Evolutionary conservation across 805 yeast genomes (phyloP).

Genomic region (Hanseniaspora valbyensis): DNA sequence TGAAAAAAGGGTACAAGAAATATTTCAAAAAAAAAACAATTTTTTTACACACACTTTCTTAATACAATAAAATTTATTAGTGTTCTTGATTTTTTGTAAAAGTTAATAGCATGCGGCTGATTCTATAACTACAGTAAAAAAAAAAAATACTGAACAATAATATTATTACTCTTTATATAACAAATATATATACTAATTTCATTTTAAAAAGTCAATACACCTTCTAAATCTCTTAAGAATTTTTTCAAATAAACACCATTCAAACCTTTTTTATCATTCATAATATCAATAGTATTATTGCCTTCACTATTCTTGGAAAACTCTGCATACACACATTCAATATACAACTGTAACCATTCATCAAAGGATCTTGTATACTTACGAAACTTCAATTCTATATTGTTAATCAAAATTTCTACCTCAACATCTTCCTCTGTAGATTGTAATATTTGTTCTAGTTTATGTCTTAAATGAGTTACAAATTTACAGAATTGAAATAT

Average conservation of each 20-base stretch:
- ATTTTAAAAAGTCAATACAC: not conserved
- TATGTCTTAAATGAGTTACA: conserved; percentile 29
- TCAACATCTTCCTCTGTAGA: not conserved
- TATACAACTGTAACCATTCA: conserved; percentile 40
- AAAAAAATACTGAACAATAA: too few relatives aligned
- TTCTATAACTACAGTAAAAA: too few relatives aligned
- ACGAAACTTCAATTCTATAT: conserved; percentile 19
- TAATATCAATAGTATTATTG: conserved; percentile 16
- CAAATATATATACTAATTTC: too few relatives aligned
- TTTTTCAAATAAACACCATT: conserved; percentile 5
- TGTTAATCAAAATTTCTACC: not conserved
- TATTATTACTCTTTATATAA: too few relatives aligned
- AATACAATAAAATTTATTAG: too few relatives aligned
- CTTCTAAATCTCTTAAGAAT: conserved; percentile 9
- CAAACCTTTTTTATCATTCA: not conserved
- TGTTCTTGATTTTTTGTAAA: too few relatives aligned
- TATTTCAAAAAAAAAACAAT: too few relatives aligned
- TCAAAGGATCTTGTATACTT: conserved; percentile 32
- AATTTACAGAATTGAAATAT: conserved; percentile 27
- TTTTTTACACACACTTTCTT: too few relatives aligned
- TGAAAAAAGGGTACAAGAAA: too few relatives aligned
- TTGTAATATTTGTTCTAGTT: conserved; percentile 36
- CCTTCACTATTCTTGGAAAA: conserved; percentile 49
- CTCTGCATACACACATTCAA: conserved; percentile 55
- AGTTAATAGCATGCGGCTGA: too few relatives aligned